Percentiles rank a stretch among this genome's conserved stretches.
phyloP scores from a whole-genome alignment of 1,139 yeast genomes.

The Taphrina flavorubra region DNA sequence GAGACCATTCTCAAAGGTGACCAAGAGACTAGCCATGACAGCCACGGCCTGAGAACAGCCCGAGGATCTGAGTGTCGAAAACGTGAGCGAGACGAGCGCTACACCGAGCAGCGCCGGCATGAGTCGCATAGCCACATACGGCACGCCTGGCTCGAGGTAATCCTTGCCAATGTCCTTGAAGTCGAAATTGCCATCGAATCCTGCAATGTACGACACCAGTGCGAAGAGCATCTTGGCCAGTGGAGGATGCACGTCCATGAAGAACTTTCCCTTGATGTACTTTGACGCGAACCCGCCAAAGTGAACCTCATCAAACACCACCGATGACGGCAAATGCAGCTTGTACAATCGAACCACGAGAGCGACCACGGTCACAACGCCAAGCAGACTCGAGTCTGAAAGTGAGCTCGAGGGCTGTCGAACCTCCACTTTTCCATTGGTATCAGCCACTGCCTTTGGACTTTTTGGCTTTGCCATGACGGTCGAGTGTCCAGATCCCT shows the following conservation, averaged over 20 bases:
- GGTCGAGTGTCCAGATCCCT: not conserved
- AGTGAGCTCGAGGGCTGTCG: not conserved
- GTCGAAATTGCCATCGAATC: slow-evolving; percentile 75
- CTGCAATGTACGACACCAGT: slow-evolving; percentile 71
- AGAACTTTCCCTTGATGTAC: slow-evolving; percentile 71
- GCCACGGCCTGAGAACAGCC: slow-evolving; percentile 85
- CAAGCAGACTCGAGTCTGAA: slow-evolving; percentile 51
- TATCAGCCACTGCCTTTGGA: slow-evolving; percentile 5
- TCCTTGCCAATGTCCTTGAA: slow-evolving; percentile 72
- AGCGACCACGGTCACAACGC: slow-evolving; percentile 62
- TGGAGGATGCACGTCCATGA: slow-evolving; percentile 96
- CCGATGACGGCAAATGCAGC: slow-evolving; percentile 71
- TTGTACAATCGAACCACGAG: slow-evolving; percentile 64
- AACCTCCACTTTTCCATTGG: not conserved
- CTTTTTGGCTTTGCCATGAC: slow-evolving; percentile 24
- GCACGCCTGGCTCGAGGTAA: slow-evolving; percentile 57
- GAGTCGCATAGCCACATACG: slow-evolving; percentile 81
- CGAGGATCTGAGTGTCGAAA: slow-evolving; percentile 79
- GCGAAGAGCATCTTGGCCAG: slow-evolving; percentile 88
- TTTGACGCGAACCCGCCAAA: slow-evolving; percentile 71
- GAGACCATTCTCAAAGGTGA: slow-evolving; percentile 82
- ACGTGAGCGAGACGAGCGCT: slow-evolving; percentile 74
- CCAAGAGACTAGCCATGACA: slow-evolving; percentile 66
- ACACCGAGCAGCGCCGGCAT: slow-evolving; percentile 85
- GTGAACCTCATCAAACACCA: slow-evolving; percentile 89